Base-by-base conservation (phyloP, 2,329 filamentous ascomycete genomes). In the Aspergillus alliaceus region DNA sequence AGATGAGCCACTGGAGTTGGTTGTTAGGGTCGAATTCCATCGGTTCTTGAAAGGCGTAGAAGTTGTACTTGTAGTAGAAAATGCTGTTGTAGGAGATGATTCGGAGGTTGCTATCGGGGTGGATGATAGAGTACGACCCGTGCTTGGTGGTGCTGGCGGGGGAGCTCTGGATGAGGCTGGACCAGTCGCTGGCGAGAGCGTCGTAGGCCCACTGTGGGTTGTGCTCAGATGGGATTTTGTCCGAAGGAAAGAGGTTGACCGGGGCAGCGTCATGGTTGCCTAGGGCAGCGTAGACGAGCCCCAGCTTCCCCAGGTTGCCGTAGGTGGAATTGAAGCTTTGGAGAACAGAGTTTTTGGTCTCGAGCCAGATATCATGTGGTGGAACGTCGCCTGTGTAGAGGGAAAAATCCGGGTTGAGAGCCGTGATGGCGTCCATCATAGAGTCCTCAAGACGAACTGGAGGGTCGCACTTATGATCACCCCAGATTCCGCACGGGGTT, bases 31-130 rank as follows among this genome's bases (percentile, higher is more conserved):
- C 83, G 12, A 68, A 69, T 46, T 80, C 70, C 73, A 83, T 79
- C 1, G 76, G 72, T 46, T 79, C 75, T 59, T 80, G 75, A 63
- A 84, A 86, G 34, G 83, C 67, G 72, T 79, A 82, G 66, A 82
- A 84, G 73, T 87, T 86, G 59, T 79, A 71, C n/a, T 76, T 78
- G 68, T 86, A 86, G 71, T 82, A 85, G 59, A 85, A 69, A 66
- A 86, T 84, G 18, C 82, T 85, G 73, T 84, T 86, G 63, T 86
- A 73, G 4, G 83, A 84, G 64, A 86, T 85, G 63, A 87, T 71
- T 24, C 82, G 78, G 25, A 86, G 72, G 58, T 83, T 82, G 18
- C 74, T 20, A n/a, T 53, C 24, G 39, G 20, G 14, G 77, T 73
- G 3, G 71, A 72, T 14, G 22, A 25, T 42, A 3, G 68, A 64